Conservation (phyloP, 2,329 filamentous ascomycete genomes). For the Cercospora sojina region DNA sequence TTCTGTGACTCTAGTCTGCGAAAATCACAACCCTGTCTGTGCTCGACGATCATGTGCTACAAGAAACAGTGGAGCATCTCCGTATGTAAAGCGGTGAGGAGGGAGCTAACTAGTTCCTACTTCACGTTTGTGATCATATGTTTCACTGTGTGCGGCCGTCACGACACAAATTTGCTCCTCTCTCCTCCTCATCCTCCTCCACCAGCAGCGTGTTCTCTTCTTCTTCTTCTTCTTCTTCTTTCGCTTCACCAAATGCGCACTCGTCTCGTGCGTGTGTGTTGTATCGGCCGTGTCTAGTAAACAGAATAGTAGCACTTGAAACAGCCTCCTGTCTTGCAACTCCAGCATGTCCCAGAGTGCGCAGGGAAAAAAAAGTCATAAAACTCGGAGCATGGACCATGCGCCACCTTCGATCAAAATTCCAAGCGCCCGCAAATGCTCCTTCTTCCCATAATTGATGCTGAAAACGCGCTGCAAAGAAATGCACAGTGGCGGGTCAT, state of each 20-base stretch:
- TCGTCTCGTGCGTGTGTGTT: background rate
- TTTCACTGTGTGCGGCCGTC: background rate
- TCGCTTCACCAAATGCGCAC: background rate
- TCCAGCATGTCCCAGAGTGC: background rate
- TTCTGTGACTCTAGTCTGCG: background rate
- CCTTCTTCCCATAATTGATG: background rate
- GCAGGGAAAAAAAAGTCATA: background rate
- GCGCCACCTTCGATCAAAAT: background rate
- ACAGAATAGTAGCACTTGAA: background rate
- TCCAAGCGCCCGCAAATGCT: background rate
- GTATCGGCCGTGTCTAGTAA: background rate
- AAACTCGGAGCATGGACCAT: background rate
- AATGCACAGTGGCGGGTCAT: background rate
- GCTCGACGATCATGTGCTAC: background rate
- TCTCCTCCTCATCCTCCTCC: too few species aligned
- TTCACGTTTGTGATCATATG: background rate
- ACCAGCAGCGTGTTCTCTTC: background rate
- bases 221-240: background rate
- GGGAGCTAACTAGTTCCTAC: background rate
- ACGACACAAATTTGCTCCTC: background rate
- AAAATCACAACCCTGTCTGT: background rate
- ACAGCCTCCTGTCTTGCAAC: background rate
- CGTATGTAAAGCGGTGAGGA: background rate
- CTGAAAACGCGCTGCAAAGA: background rate
- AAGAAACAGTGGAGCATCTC: background rate